Evolutionary conservation across 768 basidiomycete species (phyloP), one percentile per base, ranked within the genome.

Genomic region (Panaeolus papilionaceus): DNA sequence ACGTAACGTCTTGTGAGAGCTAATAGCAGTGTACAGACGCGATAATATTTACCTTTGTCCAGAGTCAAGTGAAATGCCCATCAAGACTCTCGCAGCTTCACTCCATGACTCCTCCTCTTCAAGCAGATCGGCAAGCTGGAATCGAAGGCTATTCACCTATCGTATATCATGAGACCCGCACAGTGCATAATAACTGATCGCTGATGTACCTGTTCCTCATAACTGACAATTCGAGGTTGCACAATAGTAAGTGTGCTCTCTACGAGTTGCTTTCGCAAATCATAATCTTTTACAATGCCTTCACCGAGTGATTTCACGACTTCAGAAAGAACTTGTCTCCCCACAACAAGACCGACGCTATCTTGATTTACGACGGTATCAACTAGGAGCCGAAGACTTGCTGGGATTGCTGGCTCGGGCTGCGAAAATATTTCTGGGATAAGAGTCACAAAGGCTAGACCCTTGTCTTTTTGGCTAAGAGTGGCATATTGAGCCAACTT

Each of bases 61-160:
- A 26, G 94, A 92, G 76, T 99, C 97, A 47, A 98, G 83, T 6
- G 95, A 95, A 47, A 99, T 95, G 45, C 91, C 90, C 88, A 94
- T 96, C 47, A 99, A 85, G 40, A 97, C 92, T 63, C 90, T 89
- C 0, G 98, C 98, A 14, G 98, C 95, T 62, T 90, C 93, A 68
- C 90, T 91, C 92, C 95, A 99, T 75, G 95, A 94, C 77, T 99
- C 96, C 64, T 96, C 94, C 3, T 83, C 76, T 75, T 98, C 95
- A 12, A 96, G 83, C 8, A 98, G 82, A 78, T 97, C 91, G 2
- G 97, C 95, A n/a, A 98, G 88, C 74, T 96, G 90, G 73, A 94
- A 94, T 66, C 95, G 83, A 70, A 98, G 78, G 14, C 87, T 84
- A 71, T 94, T 94, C 20, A 92, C 91, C 97, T 98, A 74, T 37